Evolutionary conservation across 192 early-diverging fungal genomes (phyloP).

Genomic region (Gigaspora rosea): DNA sequence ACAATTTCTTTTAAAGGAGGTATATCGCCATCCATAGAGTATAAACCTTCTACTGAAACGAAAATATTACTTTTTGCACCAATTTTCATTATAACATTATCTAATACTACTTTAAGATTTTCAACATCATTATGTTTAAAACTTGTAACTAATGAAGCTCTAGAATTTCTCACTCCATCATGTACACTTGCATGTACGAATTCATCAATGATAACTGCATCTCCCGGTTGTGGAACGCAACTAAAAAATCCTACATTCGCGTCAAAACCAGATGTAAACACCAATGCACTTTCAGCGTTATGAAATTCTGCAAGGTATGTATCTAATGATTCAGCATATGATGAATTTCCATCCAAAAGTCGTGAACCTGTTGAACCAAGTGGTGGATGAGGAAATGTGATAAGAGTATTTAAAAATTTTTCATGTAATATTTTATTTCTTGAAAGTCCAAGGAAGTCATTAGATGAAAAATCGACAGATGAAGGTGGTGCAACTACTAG

Average conservation of each 20-base stretch:
- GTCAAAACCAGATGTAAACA: constrained; percentile 89
- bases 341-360: constrained; percentile 72
- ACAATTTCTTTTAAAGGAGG: constrained; percentile 71
- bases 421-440: constrained; percentile 47
- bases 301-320: constrained; percentile 61
- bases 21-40: constrained; percentile 84
- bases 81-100: constrained; percentile 15
- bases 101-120: constrained; percentile 50
- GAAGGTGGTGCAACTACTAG: constrained; percentile 48
- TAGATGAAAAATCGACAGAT: constrained; percentile 74
- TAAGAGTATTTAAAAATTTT: constrained; percentile 48
- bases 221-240: constrained; percentile 63
- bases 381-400: constrained; percentile 43
- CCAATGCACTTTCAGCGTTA: constrained; percentile 57
- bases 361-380: constrained; percentile 79
- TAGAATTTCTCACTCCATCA: constrained; percentile 69
- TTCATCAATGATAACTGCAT: constrained; percentile 71
- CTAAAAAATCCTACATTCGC: constrained; percentile 75
- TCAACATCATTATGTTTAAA: constrained; percentile 71
- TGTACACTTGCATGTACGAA: constrained; percentile 82
- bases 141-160: constrained; percentile 41
- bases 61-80: constrained; percentile 44
- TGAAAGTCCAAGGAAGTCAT: constrained; percentile 80
- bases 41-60: constrained; percentile 76
- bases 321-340: constrained; percentile 65